Conservation (phyloP, 2,329 filamentous ascomycete species). For the Byssothecium circinans region DNA sequence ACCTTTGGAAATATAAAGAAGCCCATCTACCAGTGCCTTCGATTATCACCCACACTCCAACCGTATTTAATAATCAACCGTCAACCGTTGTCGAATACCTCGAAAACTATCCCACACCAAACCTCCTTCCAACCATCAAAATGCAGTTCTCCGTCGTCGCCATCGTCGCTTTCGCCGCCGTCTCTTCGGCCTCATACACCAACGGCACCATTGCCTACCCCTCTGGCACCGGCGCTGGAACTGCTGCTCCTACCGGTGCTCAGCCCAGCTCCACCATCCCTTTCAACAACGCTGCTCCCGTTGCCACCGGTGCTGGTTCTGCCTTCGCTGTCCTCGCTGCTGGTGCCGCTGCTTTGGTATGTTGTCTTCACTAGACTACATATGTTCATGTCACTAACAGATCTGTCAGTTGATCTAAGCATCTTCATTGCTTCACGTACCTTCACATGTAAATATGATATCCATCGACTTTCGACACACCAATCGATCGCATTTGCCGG, state of each 20-base stretch:
- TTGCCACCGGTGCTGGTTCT: slow-evolving; percentile 23
- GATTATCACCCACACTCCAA: background rate
- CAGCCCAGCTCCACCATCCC: slow-evolving; percentile 14
- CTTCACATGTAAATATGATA: background rate
- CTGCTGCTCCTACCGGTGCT: slow-evolving; percentile 11
- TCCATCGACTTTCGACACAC: slow-evolving; percentile 1
- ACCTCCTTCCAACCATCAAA: slow-evolving; percentile 15
- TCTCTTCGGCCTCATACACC: slow-evolving; percentile 26
- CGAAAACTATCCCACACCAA: slow-evolving; percentile 2
- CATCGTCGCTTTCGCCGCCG: slow-evolving; percentile 30
- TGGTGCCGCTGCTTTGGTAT: slow-evolving; percentile 37
- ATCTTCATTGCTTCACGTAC: slow-evolving; percentile 3
- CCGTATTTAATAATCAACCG: background rate
- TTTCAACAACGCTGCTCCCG: slow-evolving; percentile 32
- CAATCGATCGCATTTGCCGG: slow-evolving; percentile 5
- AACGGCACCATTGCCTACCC: slow-evolving; percentile 33
- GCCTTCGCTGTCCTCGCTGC: slow-evolving; percentile 32
- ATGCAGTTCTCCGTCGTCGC: slow-evolving; percentile 38
- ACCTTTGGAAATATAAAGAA: background rate
- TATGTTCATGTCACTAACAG: background rate
- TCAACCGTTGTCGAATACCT: slow-evolving; percentile 4
- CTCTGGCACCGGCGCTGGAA: slow-evolving; percentile 23
- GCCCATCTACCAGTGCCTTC: too few relatives aligned
- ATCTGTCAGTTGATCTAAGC: slow-evolving; percentile 5
- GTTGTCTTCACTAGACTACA: background rate